Evolutionary conservation across 768 basidiomycete genomes (phyloP).

Genomic region (Boletellus emodensis): DNA sequence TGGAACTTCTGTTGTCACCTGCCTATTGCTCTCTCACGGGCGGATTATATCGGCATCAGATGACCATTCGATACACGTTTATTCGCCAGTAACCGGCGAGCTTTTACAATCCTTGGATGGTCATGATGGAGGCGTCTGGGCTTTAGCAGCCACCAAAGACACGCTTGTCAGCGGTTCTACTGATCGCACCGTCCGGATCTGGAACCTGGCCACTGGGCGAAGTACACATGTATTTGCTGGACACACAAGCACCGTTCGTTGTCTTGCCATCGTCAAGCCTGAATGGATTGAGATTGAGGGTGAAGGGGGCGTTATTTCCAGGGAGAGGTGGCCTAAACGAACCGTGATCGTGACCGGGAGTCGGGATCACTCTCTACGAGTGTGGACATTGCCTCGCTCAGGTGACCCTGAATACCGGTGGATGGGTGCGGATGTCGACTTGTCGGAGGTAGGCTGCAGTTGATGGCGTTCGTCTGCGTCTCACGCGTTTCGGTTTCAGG

Average conservation of each 20-base stretch:
- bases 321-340: constrained; percentile 71
- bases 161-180: constrained; percentile 89
- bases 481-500: constrained; percentile 31
- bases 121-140: constrained; percentile 97
- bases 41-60: constrained; percentile 97
- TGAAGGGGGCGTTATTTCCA: constrained; percentile 55
- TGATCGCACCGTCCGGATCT: constrained; percentile 89
- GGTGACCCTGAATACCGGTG: constrained; percentile 74
- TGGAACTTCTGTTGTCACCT: constrained; percentile 89
- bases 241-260: constrained; percentile 94
- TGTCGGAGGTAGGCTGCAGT: constrained; percentile 39
- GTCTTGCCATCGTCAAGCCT: constrained; percentile 93
- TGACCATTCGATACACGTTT: constrained; percentile 95
- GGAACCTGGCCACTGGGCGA: constrained; percentile 74
- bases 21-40: constrained; percentile 88
- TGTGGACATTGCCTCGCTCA: constrained; percentile 65
- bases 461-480: not conserved
- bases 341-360: constrained; percentile 73
- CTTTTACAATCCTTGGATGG: constrained; percentile 74
- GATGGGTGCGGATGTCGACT: constrained; percentile 58
- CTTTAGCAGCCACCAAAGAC: constrained; percentile 84
- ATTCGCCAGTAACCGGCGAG: constrained; percentile 80
- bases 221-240: constrained; percentile 95
- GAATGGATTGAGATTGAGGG: constrained; percentile 75
- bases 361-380: constrained; percentile 59